phyloP scores from a whole-genome alignment of 2,329 filamentous ascomycete species.

The Onygena corvina region DNA sequence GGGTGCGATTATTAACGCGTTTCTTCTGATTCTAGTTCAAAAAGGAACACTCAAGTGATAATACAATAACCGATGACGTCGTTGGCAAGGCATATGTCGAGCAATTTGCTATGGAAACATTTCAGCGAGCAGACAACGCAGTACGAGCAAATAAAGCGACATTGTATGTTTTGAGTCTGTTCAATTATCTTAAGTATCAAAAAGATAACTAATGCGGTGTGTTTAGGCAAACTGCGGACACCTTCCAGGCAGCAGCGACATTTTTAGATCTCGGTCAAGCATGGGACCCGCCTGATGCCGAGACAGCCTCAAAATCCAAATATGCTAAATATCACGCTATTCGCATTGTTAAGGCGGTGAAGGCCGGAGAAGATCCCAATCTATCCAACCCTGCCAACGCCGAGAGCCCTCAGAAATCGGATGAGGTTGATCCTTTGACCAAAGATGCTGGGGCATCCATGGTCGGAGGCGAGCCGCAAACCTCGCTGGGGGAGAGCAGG shows the following conservation, averaged over 20 bases:
- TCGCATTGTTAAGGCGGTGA: constrained; percentile 80
- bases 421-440: constrained; percentile 34
- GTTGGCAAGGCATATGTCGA: constrained; percentile 87
- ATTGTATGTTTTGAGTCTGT: constrained; percentile 42
- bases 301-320: constrained; percentile 77
- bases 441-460: constrained; percentile 51
- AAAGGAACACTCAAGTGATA: constrained; percentile 59
- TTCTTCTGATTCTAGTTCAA: constrained; percentile 45
- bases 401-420: constrained; percentile 43
- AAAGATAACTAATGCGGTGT: constrained; percentile 11
- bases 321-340: constrained; percentile 94
- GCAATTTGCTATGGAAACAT: constrained; percentile 82
- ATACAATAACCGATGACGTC: constrained; percentile 72
- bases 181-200: background rate
- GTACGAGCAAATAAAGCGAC: constrained; percentile 74
- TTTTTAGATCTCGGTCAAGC: constrained; percentile 82
- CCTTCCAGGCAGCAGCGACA: constrained; percentile 80
- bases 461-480: background rate
- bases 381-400: constrained; percentile 56
- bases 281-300: constrained; percentile 64
- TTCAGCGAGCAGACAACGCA: constrained; percentile 69
- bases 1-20: too few species aligned
- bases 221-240: constrained; percentile 74
- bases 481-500: background rate
- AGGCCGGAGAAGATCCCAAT: constrained; percentile 85